phyloP scores from a whole-genome alignment of 768 basidiomycete genomes.

The Suillus americanus region DNA sequence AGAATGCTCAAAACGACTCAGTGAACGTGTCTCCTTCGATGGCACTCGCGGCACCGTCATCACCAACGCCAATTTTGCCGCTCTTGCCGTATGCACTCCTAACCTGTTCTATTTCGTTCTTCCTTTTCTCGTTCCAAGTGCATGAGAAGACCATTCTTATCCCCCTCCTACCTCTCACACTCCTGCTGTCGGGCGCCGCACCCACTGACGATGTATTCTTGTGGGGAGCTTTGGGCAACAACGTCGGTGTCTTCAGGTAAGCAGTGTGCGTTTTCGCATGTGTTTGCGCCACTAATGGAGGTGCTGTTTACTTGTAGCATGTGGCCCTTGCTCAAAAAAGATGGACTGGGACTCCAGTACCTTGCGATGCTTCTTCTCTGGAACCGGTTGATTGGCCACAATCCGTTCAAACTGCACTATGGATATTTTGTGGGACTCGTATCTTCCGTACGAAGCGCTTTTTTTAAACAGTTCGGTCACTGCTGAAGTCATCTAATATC shows the following conservation, averaged over 20 bases:
- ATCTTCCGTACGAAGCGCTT: constrained; percentile 42
- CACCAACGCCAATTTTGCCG: constrained; percentile 54
- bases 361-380: constrained; percentile 66
- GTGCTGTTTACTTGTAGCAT: constrained; percentile 50
- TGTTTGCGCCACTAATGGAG: constrained; percentile 1
- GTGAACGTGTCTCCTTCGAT: neutral
- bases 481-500: neutral
- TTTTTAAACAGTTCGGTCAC: neutral
- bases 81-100: constrained; percentile 82
- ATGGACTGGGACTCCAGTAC: constrained; percentile 78
- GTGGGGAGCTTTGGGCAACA: constrained; percentile 54
- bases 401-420: constrained; percentile 51
- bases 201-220: constrained; percentile 24
- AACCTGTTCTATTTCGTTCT: constrained; percentile 86
- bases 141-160: constrained; percentile 93
- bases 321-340: constrained; percentile 86
- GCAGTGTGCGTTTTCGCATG: constrained; percentile 15
- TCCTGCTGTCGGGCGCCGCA: constrained; percentile 59
- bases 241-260: constrained; percentile 87
- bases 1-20: constrained; percentile 4
- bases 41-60: constrained; percentile 5
- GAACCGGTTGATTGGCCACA: constrained; percentile 82
- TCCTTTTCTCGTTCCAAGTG: constrained; percentile 94
- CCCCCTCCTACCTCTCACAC: constrained; percentile 80
- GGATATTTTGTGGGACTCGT: constrained; percentile 51